These are phyloP conservation scores for Coemansia sp. DNA, from an alignment of 192 early-diverging fungal species.

Conservation along the genomic window DNA sequence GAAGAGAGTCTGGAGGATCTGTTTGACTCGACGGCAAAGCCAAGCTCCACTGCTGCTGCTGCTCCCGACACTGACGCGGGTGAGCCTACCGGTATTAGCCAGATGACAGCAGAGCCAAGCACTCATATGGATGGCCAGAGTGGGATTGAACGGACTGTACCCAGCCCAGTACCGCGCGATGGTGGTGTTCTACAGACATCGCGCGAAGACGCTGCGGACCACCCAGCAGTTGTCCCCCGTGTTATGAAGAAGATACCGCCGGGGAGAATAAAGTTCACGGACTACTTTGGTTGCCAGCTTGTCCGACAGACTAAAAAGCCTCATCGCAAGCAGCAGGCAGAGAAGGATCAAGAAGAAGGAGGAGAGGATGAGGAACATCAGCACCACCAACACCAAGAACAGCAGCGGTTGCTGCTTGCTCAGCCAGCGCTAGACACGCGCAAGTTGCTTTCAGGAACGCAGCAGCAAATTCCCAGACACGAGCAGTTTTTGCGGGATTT, in stretches of 20 bases:
- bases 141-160: not conserved
- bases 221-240: slow-evolving; percentile 17
- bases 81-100: not conserved
- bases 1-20: slow-evolving; percentile 54
- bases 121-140: not conserved
- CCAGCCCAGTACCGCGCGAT: not conserved
- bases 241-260: slow-evolving; percentile 38
- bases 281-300: slow-evolving; percentile 46
- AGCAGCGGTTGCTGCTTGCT: slow-evolving; percentile 8
- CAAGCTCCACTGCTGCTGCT: not conserved
- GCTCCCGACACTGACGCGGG: not conserved
- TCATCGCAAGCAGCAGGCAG: slow-evolving; percentile 12
- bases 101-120: not conserved
- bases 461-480: not conserved
- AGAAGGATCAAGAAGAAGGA: not conserved
- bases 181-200: not conserved
- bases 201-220: not conserved
- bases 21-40: slow-evolving; percentile 45
- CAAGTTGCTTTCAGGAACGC: slow-evolving; percentile 17
- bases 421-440: slow-evolving; percentile 39
- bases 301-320: slow-evolving; percentile 35
- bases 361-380: not conserved
- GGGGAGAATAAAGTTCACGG: slow-evolving; percentile 42
- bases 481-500: slow-evolving; percentile 23
- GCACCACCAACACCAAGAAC: not conserved